A percentile compares a stretch with the other conserved stretches of the same genome.
phyloP scores from a whole-genome alignment of 2,329 filamentous ascomycete genomes.

The Colletotrichum nymphaeae region DNA sequence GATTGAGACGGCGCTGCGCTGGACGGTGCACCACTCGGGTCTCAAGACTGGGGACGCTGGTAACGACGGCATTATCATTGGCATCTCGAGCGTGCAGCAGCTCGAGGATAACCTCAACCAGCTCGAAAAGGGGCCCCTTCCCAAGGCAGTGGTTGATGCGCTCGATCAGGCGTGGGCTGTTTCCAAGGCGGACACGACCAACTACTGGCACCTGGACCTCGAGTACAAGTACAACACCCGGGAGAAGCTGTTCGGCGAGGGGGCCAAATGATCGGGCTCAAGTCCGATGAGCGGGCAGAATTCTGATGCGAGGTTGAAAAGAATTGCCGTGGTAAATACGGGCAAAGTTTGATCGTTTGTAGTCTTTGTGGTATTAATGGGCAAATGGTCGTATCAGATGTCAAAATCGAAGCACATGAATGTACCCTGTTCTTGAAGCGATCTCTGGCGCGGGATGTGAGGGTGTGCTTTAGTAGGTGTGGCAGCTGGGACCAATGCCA shows the following conservation, averaged over 20 bases:
- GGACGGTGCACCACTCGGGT: constrained; percentile 77
- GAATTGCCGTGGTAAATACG: neutral
- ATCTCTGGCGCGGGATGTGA: constrained; percentile 7
- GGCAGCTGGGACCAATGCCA: constrained; percentile 22
- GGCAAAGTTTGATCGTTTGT: neutral
- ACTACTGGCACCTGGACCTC: constrained; percentile 70
- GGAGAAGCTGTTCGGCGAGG: constrained; percentile 66
- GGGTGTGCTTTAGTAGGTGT: neutral
- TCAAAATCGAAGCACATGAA: constrained; percentile 8
- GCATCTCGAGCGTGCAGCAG: constrained; percentile 68
- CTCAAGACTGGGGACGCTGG: constrained; percentile 60
- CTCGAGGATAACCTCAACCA: constrained; percentile 67
- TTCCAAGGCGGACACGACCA: constrained; percentile 67
- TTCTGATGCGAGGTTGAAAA: neutral
- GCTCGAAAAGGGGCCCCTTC: constrained; percentile 77
- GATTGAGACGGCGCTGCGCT: constrained; percentile 80
- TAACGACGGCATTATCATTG: constrained; percentile 71
- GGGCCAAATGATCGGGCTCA: constrained; percentile 46
- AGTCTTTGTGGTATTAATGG: neutral
- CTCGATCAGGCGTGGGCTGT: constrained; percentile 83
- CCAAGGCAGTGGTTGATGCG: constrained; percentile 78
- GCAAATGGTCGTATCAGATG: constrained; percentile 28
- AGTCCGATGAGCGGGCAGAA: neutral
- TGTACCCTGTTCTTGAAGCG: neutral
- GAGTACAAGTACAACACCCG: constrained; percentile 75